Evolutionary conservation across 805 yeast genomes (phyloP).

Genomic region (Candida sanyiensis): DNA sequence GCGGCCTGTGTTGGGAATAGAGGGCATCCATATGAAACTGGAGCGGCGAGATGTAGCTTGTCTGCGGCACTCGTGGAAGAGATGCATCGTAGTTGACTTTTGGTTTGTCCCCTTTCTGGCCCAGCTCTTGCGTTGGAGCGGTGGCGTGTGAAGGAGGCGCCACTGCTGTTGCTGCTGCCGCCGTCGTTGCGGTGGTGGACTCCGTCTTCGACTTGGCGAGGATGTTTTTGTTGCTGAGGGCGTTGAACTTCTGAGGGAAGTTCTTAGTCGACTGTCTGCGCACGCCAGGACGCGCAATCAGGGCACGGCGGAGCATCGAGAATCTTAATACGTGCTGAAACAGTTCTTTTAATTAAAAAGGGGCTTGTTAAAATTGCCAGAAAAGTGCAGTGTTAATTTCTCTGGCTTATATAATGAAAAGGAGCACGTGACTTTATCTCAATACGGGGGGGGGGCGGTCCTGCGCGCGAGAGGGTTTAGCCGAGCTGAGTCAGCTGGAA

Average conservation of each 20-base stretch:
- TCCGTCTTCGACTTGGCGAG: conserved; percentile 1
- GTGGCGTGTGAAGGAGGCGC: not conserved
- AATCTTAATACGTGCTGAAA: not conserved
- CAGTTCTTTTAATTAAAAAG: not conserved
- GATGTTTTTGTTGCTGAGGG: conserved; percentile 24
- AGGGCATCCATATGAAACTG: conserved; percentile 4
- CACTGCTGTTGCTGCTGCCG: not conserved
- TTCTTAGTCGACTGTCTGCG: conserved; percentile 2
- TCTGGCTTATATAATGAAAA: too few relatives aligned
- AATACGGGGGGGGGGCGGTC: too few relatives aligned
- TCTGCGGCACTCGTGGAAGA: conserved; percentile 3
- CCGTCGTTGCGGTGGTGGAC: not conserved
- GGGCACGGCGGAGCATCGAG: not conserved
- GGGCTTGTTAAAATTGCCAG: too few relatives aligned
- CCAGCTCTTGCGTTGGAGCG: not conserved
- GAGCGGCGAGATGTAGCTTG: not conserved
- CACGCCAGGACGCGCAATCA: not conserved
- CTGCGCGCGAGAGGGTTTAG: too few relatives aligned
- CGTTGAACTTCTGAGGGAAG: conserved; percentile 23
- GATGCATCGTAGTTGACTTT: conserved; percentile 3
- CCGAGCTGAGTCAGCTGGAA: too few relatives aligned
- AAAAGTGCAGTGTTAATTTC: too few relatives aligned
- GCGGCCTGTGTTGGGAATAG: conserved; percentile 2
- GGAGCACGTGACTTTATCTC: too few relatives aligned
- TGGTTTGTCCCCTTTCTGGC: not conserved